A percentile compares a stretch with the other conserved stretches of the same genome.
Conservation (phyloP, 2,329 filamentous ascomycete genomes). For the Neophaeococcomyces aloes region DNA sequence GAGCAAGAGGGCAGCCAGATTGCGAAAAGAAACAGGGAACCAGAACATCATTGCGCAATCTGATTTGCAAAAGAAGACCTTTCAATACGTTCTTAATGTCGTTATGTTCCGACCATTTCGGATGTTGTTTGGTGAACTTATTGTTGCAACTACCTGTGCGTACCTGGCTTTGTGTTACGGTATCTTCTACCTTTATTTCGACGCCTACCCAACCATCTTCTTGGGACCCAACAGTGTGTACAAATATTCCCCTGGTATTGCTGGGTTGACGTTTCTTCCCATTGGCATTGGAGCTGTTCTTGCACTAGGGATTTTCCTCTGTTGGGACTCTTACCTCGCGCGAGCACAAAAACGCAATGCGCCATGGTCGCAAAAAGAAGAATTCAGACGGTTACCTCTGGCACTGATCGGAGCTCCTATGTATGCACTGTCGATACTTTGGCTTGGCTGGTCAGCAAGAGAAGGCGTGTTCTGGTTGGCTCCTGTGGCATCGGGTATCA, state of each 20-base stretch:
- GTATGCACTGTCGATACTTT: constrained; percentile 42
- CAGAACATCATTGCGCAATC: constrained; percentile 46
- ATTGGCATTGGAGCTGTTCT: constrained; percentile 53
- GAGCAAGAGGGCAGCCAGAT: constrained; percentile 43
- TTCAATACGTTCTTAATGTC: constrained; percentile 40
- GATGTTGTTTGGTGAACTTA: constrained; percentile 63
- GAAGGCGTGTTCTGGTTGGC: constrained; percentile 27
- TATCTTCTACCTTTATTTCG: constrained; percentile 64
- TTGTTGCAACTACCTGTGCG: constrained; percentile 58
- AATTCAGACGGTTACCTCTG: constrained; percentile 60
- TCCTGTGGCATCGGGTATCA: constrained; percentile 50
- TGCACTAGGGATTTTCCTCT: constrained; percentile 51
- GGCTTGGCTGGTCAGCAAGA: constrained; percentile 32
- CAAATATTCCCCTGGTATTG: constrained; percentile 27
- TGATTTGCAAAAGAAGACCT: constrained; percentile 46
- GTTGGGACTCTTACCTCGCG: constrained; percentile 52
- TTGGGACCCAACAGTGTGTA: constrained; percentile 29
- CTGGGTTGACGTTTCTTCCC: constrained; percentile 28
- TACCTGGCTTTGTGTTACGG: constrained; percentile 63
- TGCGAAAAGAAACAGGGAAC: constrained; percentile 47
- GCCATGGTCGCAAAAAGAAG: constrained; percentile 44
- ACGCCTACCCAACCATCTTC: constrained; percentile 65
- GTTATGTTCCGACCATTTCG: constrained; percentile 60
- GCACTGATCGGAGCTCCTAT: constrained; percentile 60
- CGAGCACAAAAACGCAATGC: constrained; percentile 41